Percentiles rank a stretch among this genome's conserved stretches.
phyloP scores from a whole-genome alignment of 2,329 filamentous ascomycete species.

The Cercospora zeina region DNA sequence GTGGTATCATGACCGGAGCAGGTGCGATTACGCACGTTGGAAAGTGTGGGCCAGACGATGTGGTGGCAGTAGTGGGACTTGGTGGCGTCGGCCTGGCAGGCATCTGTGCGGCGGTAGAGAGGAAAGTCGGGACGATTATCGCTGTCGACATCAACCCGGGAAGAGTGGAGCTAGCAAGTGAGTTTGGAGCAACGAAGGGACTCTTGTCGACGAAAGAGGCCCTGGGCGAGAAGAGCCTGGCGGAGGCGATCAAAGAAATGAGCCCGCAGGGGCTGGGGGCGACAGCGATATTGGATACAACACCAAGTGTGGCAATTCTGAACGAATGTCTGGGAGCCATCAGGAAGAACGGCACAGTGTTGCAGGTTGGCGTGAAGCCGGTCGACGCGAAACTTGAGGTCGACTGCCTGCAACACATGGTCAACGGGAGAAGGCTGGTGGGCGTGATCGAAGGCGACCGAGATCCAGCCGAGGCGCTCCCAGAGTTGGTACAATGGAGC shows the following conservation, averaged over 20 bases:
- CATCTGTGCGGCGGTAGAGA: constrained; percentile 43
- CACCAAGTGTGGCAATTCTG: constrained; percentile 45
- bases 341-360: constrained; percentile 48
- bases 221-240: constrained; percentile 14
- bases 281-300: constrained; percentile 52
- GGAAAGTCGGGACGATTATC: constrained; percentile 43
- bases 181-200: constrained; percentile 47
- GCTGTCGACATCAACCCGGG: constrained; percentile 50
- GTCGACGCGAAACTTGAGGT: constrained; percentile 41
- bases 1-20: constrained; percentile 49
- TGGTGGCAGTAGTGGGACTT: constrained; percentile 44
- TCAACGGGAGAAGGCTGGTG: constrained; percentile 48
- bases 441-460: constrained; percentile 50
- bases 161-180: constrained; percentile 47
- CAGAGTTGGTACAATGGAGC: constrained; percentile 50
- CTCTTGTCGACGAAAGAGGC: constrained; percentile 22
- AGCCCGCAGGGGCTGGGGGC: constrained; percentile 41
- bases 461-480: constrained; percentile 44
- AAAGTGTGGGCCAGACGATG: constrained; percentile 32
- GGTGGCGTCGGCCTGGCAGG: constrained; percentile 48
- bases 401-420: constrained; percentile 47
- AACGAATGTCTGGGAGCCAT: constrained; percentile 45
- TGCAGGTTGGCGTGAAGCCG: constrained; percentile 51
- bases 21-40: constrained; percentile 46
- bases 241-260: constrained; percentile 24